These are phyloP conservation scores for Cudoniella acicularis DNA, from an alignment of 495 filamentous ascomycete species.

Conservation along the genomic window DNA sequence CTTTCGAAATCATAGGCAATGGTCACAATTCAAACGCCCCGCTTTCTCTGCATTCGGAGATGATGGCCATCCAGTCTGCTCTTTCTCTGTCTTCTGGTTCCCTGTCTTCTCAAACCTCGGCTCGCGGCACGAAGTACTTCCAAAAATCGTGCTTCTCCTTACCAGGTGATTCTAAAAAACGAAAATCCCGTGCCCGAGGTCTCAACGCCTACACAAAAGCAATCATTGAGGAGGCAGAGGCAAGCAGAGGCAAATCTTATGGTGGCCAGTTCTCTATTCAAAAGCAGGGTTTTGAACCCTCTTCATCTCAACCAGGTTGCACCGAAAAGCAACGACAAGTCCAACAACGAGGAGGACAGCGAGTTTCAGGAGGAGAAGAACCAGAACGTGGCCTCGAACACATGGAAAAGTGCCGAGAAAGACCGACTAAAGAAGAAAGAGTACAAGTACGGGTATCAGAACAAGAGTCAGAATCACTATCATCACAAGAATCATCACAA, in stretches of 20 bases:
- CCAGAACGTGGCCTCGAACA: conserved; percentile 25
- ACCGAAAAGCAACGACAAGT: neutral
- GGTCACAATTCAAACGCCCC: conserved; percentile 32
- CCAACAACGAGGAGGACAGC: conserved; percentile 22
- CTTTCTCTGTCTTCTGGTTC: conserved; percentile 39
- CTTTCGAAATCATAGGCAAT: conserved; percentile 15
- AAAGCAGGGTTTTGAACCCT: conserved; percentile 45
- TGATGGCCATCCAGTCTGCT: conserved; percentile 52
- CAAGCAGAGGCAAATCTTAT: conserved; percentile 22
- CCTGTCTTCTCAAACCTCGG: conserved; percentile 34
- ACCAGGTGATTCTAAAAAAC: conserved; percentile 42
- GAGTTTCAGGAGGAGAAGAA: conserved; percentile 26
- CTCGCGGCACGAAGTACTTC: conserved; percentile 24
- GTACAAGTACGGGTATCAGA: conserved; percentile 21
- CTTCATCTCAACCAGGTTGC: conserved; percentile 38
- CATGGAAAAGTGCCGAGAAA: conserved; percentile 28
- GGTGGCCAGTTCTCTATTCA: conserved; percentile 34
- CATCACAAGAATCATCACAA: conserved; percentile 21
- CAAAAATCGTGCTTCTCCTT: conserved; percentile 48
- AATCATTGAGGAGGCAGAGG: conserved; percentile 32
- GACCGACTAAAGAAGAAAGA: conserved; percentile 27
- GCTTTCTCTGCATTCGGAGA: conserved; percentile 51
- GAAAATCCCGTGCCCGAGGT: conserved; percentile 37
- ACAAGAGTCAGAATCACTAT: conserved; percentile 9
- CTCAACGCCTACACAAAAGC: conserved; percentile 42